Evolutionary conservation across 352 stramenopile genomes (phyloP).

Genomic region (Globisporangium takayamanum): DNA sequence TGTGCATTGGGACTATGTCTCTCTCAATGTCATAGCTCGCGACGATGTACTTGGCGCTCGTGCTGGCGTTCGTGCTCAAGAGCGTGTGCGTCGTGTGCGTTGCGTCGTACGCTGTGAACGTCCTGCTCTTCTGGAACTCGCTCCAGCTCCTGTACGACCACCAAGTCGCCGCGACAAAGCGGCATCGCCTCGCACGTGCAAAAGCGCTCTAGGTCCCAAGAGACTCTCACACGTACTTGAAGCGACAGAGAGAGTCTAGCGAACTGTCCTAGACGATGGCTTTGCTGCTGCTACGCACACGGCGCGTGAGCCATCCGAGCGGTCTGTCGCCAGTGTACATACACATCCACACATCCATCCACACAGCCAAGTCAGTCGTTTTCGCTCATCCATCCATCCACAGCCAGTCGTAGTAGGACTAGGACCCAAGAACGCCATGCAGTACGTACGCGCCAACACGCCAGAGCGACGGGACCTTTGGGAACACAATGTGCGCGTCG

Average conservation of each 20-base stretch:
- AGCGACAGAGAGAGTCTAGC: slow-evolving; percentile 11
- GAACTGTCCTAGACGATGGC: slow-evolving; percentile 6
- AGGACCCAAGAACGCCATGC: neutral
- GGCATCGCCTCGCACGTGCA: neutral
- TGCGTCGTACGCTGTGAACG: slow-evolving; percentile 45
- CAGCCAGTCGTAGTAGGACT: neutral
- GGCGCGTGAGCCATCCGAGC: slow-evolving; percentile 47
- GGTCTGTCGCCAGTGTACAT: slow-evolving; percentile 18
- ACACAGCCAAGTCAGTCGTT: neutral
- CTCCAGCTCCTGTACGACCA: slow-evolving; percentile 24
- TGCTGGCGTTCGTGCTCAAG: slow-evolving; percentile 45
- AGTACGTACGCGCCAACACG: slow-evolving; percentile 45
- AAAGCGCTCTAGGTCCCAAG: slow-evolving; percentile 9
- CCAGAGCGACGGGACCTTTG: slow-evolving; percentile 53
- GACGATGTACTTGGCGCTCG: slow-evolving; percentile 46
- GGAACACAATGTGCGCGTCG: slow-evolving; percentile 61
- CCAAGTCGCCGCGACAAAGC: slow-evolving; percentile 12
- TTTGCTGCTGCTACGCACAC: slow-evolving; percentile 5
- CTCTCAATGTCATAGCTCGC: slow-evolving; percentile 21
- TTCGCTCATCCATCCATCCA: neutral
- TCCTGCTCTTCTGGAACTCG: slow-evolving; percentile 35
- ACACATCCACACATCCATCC: neutral
- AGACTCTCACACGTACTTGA: slow-evolving; percentile 6
- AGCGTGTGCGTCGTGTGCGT: slow-evolving; percentile 57
- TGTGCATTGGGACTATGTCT: neutral